Conservation (phyloP, 208 protist species). For the Crithidia brevicula region DNA sequence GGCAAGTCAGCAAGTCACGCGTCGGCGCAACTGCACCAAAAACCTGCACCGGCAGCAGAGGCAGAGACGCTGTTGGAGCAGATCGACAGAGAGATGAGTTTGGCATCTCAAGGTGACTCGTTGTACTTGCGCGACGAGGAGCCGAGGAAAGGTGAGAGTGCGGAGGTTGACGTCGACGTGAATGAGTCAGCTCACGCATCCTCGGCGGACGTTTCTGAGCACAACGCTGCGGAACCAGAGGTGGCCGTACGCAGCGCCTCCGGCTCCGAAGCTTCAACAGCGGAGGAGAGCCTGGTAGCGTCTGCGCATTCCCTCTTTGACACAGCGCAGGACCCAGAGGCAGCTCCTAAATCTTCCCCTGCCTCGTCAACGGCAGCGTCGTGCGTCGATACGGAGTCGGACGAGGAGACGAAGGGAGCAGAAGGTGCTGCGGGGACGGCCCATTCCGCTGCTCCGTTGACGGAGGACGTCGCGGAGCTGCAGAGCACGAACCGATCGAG, state of each 20-base stretch:
- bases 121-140: background rate
- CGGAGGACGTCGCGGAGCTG: background rate
- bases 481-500: background rate
- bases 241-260: background rate
- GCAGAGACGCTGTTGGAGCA: background rate
- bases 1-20: background rate
- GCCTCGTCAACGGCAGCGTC: background rate
- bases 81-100: slow-evolving; percentile 5
- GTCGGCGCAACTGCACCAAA: background rate
- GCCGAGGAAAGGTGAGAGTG: no score
- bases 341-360: background rate
- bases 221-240: no score
- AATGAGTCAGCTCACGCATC: no score
- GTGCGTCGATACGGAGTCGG: no score
- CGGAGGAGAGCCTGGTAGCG: slow-evolving; percentile 3
- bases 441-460: background rate
- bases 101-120: background rate
- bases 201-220: background rate
- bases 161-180: background rate
- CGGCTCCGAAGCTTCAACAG: background rate
- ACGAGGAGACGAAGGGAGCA: background rate
- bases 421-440: background rate
- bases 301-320: slow-evolving; percentile 15
- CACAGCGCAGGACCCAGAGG: background rate
- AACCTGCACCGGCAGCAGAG: background rate